A percentile compares a stretch with the other conserved stretches of the same genome.
Conservation (phyloP, 805 yeast species). For the Metschnikowia henanensis region DNA sequence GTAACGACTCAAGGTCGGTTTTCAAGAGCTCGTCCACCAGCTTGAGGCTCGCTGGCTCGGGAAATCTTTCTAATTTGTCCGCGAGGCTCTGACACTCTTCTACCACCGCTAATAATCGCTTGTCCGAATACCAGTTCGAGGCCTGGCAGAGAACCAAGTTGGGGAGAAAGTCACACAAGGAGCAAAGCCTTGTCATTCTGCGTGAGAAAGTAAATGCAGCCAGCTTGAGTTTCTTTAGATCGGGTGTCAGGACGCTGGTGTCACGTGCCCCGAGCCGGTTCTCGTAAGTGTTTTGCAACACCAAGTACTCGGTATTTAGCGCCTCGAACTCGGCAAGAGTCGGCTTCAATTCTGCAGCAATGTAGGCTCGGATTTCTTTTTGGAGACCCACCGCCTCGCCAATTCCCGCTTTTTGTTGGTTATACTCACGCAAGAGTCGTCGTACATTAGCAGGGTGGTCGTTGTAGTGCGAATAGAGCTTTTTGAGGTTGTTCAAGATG, state of each 20-base stretch:
- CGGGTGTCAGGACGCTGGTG: constrained; percentile 12
- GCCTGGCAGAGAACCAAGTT: constrained; percentile 34
- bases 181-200: constrained; percentile 9
- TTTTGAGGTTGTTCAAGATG: constrained; percentile 23
- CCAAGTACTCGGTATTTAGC: constrained; percentile 14
- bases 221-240: constrained; percentile 18
- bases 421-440: constrained; percentile 14
- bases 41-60: neutral
- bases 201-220: constrained; percentile 6
- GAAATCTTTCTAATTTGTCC: constrained; percentile 9
- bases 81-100: constrained; percentile 27
- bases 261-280: constrained; percentile 8
- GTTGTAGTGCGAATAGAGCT: constrained; percentile 21
- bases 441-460: constrained; percentile 19
- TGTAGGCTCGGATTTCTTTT: constrained; percentile 18
- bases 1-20: neutral
- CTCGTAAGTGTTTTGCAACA: constrained; percentile 15
- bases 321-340: constrained; percentile 14
- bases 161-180: constrained; percentile 32
- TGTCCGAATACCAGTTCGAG: constrained; percentile 37
- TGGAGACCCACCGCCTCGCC: constrained; percentile 9
- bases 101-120: constrained; percentile 26
- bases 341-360: constrained; percentile 2
- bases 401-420: neutral
- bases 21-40: constrained; percentile 6